Evolutionary conservation across 2,329 filamentous ascomycete genomes (phyloP).

Genomic region (Microascus cirrosus): DNA sequence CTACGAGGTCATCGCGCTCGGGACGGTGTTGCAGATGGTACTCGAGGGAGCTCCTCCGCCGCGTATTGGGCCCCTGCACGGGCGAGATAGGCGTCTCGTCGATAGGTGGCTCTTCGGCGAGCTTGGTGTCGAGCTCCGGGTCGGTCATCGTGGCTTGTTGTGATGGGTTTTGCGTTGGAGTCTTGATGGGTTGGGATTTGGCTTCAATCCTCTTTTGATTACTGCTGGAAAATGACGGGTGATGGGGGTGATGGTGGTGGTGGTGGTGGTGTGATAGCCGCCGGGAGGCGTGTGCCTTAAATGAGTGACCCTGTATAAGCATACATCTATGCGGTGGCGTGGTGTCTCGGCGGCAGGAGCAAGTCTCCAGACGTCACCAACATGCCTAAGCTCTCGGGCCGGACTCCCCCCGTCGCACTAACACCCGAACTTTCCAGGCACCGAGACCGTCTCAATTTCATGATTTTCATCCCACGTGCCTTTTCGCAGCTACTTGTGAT

Average conservation of each 20-base stretch:
- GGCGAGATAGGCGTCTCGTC: conserved; percentile 44
- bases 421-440: background rate
- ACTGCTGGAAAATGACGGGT: background rate
- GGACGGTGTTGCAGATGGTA: conserved; percentile 63
- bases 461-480: no score
- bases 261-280: background rate
- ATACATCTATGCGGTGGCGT: background rate
- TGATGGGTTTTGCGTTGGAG: background rate
- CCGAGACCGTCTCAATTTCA: no score
- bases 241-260: background rate
- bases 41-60: conserved; percentile 59
- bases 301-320: background rate
- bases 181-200: background rate
- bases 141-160: background rate
- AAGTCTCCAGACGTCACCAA: background rate
- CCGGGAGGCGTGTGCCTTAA: background rate
- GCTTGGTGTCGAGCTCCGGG: background rate
- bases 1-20: conserved; percentile 65
- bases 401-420: background rate
- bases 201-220: background rate
- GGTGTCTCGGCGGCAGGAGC: background rate
- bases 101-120: conserved; percentile 15
- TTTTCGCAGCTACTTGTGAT: background rate
- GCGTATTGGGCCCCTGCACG: conserved; percentile 16
- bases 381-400: background rate